Evolutionary conservation across 75 land plant species (phyloP).

Genomic region (Chamaecyparis obtusa): DNA sequence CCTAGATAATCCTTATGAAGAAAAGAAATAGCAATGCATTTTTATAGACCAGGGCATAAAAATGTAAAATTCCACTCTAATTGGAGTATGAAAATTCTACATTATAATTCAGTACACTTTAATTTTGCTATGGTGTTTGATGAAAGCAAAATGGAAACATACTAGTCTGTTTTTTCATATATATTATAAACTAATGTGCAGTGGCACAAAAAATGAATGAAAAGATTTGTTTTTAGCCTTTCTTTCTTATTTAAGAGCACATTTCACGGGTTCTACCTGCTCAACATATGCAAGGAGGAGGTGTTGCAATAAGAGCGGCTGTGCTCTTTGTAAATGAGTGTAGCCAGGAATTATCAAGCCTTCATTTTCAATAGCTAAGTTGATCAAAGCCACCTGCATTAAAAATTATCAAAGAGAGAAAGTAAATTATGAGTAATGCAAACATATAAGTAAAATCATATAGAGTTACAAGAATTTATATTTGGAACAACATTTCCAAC

Average conservation of each 20-base stretch:
- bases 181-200: background rate
- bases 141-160: background rate
- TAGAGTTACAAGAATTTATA: background rate
- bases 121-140: background rate
- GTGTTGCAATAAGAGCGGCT: constrained; percentile 88
- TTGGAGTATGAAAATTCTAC: background rate
- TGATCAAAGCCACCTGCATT: constrained; percentile 71
- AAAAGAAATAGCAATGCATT: background rate
- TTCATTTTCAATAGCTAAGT: constrained; percentile 66
- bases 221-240: background rate
- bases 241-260: background rate
- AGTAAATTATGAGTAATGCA: background rate
- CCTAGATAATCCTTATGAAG: background rate
- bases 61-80: background rate
- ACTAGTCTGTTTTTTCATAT: background rate
- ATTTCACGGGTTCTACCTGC: constrained; percentile 48
- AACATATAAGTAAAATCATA: background rate
- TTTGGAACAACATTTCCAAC: background rate
- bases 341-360: constrained; percentile 92
- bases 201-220: background rate
- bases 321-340: constrained; percentile 96
- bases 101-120: background rate
- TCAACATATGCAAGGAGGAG: constrained; percentile 92
- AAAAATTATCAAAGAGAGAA: background rate
- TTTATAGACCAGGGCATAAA: background rate